phyloP scores from a whole-genome alignment of 2,329 filamentous ascomycete genomes.

The Orbilia javanica region DNA sequence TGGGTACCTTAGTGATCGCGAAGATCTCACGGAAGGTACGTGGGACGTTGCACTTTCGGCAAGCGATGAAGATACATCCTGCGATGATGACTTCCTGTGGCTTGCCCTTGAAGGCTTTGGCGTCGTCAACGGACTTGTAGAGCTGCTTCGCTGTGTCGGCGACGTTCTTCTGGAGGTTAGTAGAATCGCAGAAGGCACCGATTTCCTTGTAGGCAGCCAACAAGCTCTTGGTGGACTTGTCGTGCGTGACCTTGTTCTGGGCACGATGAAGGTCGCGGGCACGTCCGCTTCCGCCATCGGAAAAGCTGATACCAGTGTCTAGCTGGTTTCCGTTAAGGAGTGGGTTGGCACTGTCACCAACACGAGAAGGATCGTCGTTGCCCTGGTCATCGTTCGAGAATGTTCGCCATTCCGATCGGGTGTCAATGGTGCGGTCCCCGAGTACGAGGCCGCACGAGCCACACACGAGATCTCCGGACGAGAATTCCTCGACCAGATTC shows the following conservation, averaged over 20 bases:
- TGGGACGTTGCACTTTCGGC: conserved; percentile 85
- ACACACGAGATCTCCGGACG: conserved; percentile 91
- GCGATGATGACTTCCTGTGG: conserved; percentile 93
- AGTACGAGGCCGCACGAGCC: conserved; percentile 91
- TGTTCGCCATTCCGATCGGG: conserved; percentile 96
- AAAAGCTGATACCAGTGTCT: conserved; percentile 87
- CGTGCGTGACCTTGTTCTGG: conserved; percentile 82
- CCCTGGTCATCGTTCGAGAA: conserved; percentile 98
- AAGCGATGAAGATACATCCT: conserved; percentile 97
- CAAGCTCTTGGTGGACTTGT: conserved; percentile 85
- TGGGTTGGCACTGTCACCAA: conserved; percentile 91
- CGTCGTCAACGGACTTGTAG: conserved; percentile 93
- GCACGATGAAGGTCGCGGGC: conserved; percentile 82
- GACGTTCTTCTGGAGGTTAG: conserved; percentile 82
- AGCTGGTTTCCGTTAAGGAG: conserved; percentile 91
- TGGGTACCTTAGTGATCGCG: conserved; percentile 89
- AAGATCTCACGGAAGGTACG: conserved; percentile 96
- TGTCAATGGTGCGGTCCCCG: conserved; percentile 91
- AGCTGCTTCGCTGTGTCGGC: conserved; percentile 93
- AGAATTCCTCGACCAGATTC: conserved; percentile 91
- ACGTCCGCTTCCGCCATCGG: conserved; percentile 76
- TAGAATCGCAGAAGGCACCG: conserved; percentile 84
- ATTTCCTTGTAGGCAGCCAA: conserved; percentile 90
- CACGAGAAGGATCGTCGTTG: conserved; percentile 96
- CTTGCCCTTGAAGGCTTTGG: conserved; percentile 94